Conservation (phyloP, 2,329 filamentous ascomycete genomes). For the Fusarium poae region DNA sequence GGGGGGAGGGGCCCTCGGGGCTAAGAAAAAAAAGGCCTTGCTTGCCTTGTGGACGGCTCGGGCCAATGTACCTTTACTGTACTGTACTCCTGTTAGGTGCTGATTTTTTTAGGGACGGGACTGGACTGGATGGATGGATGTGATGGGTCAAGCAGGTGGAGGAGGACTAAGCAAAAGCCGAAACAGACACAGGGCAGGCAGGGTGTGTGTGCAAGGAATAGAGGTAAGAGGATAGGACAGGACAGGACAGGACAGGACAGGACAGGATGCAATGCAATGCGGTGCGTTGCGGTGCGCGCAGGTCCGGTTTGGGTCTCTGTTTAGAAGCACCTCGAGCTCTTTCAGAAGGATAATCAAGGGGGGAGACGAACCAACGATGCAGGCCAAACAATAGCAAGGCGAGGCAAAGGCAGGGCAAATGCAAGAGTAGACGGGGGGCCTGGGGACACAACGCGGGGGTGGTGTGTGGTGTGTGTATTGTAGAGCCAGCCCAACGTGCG, state of each 20-base stretch:
- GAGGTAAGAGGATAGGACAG: conserved; percentile 13
- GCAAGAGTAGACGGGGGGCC: conserved; percentile 34
- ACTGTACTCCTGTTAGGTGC: conserved; percentile 40
- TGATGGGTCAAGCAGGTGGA: conserved; percentile 46
- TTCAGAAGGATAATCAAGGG: conserved; percentile 27
- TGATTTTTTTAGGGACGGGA: conserved; percentile 30
- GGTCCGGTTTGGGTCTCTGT: conserved; percentile 21
- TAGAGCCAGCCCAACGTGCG: conserved; percentile 3
- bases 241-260: conserved; percentile 9
- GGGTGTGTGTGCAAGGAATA: conserved; percentile 47
- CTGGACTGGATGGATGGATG: conserved; percentile 8
- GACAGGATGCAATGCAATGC: conserved; percentile 4
- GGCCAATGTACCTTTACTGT: conserved; percentile 17
- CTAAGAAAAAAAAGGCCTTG: conserved; percentile 46
- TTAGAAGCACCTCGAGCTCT: conserved; percentile 19
- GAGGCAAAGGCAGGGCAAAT: conserved; percentile 7
- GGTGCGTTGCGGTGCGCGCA: conserved; percentile 11
- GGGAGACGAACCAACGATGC: conserved; percentile 38
- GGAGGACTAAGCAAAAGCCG: conserved; percentile 34
- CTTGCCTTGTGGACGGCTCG: conserved; percentile 44
- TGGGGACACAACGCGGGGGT: conserved; percentile 41
- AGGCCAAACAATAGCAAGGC: conserved; percentile 39
- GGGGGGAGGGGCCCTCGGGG: conserved; percentile 35
- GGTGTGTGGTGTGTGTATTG: conserved; percentile 29
- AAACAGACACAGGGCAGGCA: conserved; percentile 30